Evolutionary conservation across 192 early-diverging fungal species (phyloP).

Genomic region (Coemansia sp.): DNA sequence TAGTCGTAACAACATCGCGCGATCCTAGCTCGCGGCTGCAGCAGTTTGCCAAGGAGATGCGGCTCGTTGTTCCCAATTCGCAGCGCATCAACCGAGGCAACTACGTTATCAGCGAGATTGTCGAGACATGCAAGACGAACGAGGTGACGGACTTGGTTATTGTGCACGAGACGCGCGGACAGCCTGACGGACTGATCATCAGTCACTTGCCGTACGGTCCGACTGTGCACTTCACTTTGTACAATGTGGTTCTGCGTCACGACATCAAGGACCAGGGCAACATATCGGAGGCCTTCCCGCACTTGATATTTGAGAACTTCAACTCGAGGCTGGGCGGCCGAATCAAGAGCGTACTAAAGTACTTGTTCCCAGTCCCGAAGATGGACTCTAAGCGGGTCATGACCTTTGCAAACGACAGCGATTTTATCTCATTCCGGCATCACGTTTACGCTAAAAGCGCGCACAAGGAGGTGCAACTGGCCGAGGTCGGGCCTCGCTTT

Average conservation of each 20-base stretch:
- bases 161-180: constrained; percentile 91
- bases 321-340: constrained; percentile 82
- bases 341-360: constrained; percentile 88
- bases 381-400: constrained; percentile 94
- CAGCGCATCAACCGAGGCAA: constrained; percentile 97
- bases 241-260: constrained; percentile 97
- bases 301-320: constrained; percentile 96
- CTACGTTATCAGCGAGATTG: constrained; percentile 94
- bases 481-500: constrained; percentile 97
- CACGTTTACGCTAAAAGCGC: constrained; percentile 91
- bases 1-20: constrained; percentile 94
- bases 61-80: constrained; percentile 92
- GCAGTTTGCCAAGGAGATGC: constrained; percentile 98
- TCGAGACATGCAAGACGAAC: constrained; percentile 91
- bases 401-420: constrained; percentile 95
- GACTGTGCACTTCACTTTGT: constrained; percentile 95
- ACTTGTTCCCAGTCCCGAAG: constrained; percentile 97
- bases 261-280: constrained; percentile 97
- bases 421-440: constrained; percentile 97
- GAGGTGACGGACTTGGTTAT: constrained; percentile 96
- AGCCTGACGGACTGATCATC: constrained; percentile 95
- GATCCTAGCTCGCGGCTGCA: constrained; percentile 90
- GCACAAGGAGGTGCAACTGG: constrained; percentile 88
- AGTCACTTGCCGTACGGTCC: constrained; percentile 98
- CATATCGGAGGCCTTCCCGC: constrained; percentile 96